These are phyloP conservation scores for Thelonectria rubi DNA, from an alignment of 2,329 filamentous ascomycete genomes.

Conservation along the genomic window DNA sequence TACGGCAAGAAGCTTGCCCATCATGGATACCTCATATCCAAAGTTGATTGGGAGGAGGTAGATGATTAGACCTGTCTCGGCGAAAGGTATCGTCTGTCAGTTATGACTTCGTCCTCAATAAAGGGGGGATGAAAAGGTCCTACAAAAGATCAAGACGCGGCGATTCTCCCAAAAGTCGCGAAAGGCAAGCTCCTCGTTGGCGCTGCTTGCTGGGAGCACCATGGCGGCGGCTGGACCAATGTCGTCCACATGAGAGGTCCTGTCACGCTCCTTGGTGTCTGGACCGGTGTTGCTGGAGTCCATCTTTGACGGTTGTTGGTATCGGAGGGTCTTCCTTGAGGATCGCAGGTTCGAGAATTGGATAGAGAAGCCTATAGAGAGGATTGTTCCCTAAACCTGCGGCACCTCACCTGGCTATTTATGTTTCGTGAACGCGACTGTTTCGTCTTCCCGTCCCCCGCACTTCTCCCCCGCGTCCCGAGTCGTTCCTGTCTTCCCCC, in stretches of 20 bases:
- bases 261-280: background rate
- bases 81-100: background rate
- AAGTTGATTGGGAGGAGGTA: constrained; percentile 45
- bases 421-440: background rate
- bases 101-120: background rate
- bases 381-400: background rate
- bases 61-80: constrained; percentile 38
- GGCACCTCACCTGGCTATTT: background rate
- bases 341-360: background rate
- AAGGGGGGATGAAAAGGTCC: too few relatives aligned
- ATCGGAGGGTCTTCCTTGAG: background rate
- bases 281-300: background rate
- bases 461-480: background rate
- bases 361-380: background rate
- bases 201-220: constrained; percentile 16
- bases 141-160: constrained; percentile 35
- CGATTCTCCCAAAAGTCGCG: constrained; percentile 33
- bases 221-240: constrained; percentile 3
- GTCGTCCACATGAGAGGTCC: constrained; percentile 7
- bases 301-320: background rate
- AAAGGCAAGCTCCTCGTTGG: constrained; percentile 22
- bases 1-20: constrained; percentile 45
- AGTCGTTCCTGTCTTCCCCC: background rate
- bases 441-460: background rate
- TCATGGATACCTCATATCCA: constrained; percentile 43